A percentile compares a stretch with the other conserved stretches of the same genome.
phyloP scores from a whole-genome alignment of 345 rosid genomes.

The Triadica sebifera region DNA sequence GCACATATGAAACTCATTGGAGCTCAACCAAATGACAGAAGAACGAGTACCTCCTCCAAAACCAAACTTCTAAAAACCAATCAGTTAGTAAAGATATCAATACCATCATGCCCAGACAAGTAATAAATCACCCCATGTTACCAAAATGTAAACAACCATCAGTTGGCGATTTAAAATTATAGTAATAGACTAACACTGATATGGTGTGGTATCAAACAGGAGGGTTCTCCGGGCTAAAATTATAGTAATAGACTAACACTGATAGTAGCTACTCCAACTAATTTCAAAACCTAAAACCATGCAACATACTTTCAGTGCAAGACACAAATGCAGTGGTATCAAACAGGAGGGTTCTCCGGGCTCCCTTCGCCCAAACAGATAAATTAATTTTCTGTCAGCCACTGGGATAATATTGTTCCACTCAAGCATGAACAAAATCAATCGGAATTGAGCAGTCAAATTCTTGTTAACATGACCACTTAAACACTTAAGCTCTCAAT shows the following conservation, averaged over 20 bases:
- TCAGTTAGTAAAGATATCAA: background rate
- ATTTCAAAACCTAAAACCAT: background rate
- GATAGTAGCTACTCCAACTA: background rate
- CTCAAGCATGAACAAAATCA: background rate
- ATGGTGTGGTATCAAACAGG: too few relatives aligned
- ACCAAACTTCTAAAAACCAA: background rate
- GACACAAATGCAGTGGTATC: background rate
- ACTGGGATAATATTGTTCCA: background rate
- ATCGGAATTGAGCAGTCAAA: background rate
- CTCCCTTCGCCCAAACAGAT: background rate
- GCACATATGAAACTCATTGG: background rate
- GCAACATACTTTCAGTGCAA: background rate
- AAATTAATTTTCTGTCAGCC: background rate
- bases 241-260: background rate
- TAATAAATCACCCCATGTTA: background rate
- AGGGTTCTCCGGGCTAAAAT: too few relatives aligned
- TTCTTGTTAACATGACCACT: too few relatives aligned
- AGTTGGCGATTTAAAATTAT: background rate
- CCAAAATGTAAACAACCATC: background rate
- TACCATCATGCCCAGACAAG: background rate
- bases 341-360: background rate
- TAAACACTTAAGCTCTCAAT: background rate
- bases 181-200: background rate
- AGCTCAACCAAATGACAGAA: background rate
- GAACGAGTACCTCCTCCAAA: background rate